Evolutionary conservation across 2,329 filamentous ascomycete species (phyloP), one percentile per base, ranked within the genome.

Genomic region (Curvularia lunata): DNA sequence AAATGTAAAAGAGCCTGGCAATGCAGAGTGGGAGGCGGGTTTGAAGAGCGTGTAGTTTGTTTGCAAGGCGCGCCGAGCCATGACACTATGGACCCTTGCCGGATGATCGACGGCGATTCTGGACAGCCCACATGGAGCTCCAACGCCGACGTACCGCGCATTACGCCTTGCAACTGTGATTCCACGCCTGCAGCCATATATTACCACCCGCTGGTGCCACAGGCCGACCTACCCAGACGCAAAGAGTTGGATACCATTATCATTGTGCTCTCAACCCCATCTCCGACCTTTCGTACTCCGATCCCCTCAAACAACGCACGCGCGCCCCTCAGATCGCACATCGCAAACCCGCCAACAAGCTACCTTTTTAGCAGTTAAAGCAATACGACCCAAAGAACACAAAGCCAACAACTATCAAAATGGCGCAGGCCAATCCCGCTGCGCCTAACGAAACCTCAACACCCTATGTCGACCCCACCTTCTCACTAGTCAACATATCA

Each of bases 401-500:
- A 43, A 8, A 4, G 2, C 41, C 41, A 7, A 1, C 3, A 2
- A 21, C 18, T n/a, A 21, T 19, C 41, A 52, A 32, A 8, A 68
- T 68, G 64, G 64, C 66, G 27, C 58, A 62, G 52, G 34, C 64
- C 43, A 48, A 48, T 6, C 51, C 59, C 5, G 49, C 62, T 40
- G 19, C 54, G 4, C 50, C 66, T 2, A 64, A 63, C 27, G 63
- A 69, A 41, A 54, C 64, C 13, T 52, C 63, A 16, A 59, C 65
- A 5, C 59, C 65, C 28, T 82, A 87, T 67, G 85, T 84, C 64
- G 92, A 96, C 78, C 90, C 91, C 37, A 83, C 83, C 58, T 89
- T 90, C 57, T 86, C 87, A 59, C 91, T 93, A 79, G 84, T 97
- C 69, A 89, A 86, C 80, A 87, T 89, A 56, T 95, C 94, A 47